A percentile compares a stretch with the other conserved stretches of the same genome.
Conservation (phyloP, 306 rosid genomes). For the Dalbergia cochinchinensis region DNA sequence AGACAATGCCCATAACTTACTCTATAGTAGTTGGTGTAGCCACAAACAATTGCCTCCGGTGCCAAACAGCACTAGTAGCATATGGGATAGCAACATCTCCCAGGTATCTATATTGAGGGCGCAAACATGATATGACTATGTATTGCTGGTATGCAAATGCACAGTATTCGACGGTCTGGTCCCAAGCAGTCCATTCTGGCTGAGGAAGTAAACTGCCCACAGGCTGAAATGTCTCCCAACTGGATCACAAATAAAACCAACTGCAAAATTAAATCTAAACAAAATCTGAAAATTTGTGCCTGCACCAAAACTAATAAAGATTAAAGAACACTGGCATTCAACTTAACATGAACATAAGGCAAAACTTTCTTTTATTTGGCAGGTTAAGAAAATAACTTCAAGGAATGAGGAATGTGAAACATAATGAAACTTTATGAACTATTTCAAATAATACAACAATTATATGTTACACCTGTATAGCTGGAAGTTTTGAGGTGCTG, state of each 20-base stretch:
- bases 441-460: slow-evolving; percentile 1
- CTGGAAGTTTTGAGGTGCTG: slow-evolving; percentile 90
- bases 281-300: slow-evolving; percentile 15
- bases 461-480: slow-evolving; percentile 72
- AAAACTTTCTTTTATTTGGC: slow-evolving; percentile 11
- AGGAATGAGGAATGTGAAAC: slow-evolving; percentile 22
- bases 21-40: slow-evolving; percentile 96
- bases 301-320: slow-evolving; percentile 21
- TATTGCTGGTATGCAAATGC: slow-evolving; percentile 94
- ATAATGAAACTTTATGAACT: slow-evolving; percentile 25
- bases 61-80: slow-evolving; percentile 97
- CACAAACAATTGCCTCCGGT: slow-evolving; percentile 93
- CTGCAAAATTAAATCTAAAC: slow-evolving; percentile 36
- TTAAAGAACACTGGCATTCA: slow-evolving; percentile 27
- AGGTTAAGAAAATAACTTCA: not conserved
- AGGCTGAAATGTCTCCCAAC: slow-evolving; percentile 99
- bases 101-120: slow-evolving; percentile 95
- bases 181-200: slow-evolving; percentile 99
- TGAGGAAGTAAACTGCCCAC: slow-evolving; percentile 97
- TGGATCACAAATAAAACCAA: slow-evolving; percentile 52
- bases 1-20: slow-evolving; percentile 61
- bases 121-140: slow-evolving; percentile 94
- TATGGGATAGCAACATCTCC: slow-evolving; percentile 96
- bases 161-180: slow-evolving; percentile 94
- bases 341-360: slow-evolving; percentile 22